Conservation (phyloP, 371 early-diverging fungal species). For the Globomyces sp. region DNA sequence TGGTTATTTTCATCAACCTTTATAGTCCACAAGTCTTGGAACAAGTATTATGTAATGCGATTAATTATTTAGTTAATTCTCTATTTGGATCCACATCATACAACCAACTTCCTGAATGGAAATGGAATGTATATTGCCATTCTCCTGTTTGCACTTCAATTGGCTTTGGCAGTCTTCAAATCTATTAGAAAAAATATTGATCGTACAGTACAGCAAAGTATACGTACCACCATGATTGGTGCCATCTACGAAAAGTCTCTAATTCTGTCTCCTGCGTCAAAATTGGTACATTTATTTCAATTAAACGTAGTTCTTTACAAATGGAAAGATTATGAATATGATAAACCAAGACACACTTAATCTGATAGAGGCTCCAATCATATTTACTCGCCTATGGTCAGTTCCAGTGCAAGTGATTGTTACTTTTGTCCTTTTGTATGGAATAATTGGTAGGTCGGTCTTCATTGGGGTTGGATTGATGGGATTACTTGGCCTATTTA, state of each 20-base stretch:
- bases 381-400: not conserved
- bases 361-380: not conserved
- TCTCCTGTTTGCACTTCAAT: too few relatives aligned
- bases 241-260: constrained; percentile 11
- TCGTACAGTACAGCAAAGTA: too few relatives aligned
- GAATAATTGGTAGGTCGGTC: not conserved
- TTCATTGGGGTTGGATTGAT: not conserved
- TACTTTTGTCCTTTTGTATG: not conserved
- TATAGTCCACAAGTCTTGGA: too few relatives aligned
- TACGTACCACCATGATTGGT: not conserved
- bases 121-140: too few relatives aligned
- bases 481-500: not conserved
- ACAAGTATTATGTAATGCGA: too few relatives aligned
- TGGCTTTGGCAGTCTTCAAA: too few relatives aligned
- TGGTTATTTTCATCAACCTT: too few relatives aligned
- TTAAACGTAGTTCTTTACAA: not conserved
- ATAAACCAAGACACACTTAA: constrained; percentile 8
- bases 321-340: constrained; percentile 14
- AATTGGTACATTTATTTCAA: not conserved
- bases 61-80: too few relatives aligned
- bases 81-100: too few relatives aligned
- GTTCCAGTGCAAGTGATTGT: not conserved
- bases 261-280: not conserved
- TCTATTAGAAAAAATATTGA: too few relatives aligned
- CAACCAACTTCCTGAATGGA: too few relatives aligned